Evolutionary conservation across 768 basidiomycete species (phyloP).

Genomic region (Boletus reticuloceps): DNA sequence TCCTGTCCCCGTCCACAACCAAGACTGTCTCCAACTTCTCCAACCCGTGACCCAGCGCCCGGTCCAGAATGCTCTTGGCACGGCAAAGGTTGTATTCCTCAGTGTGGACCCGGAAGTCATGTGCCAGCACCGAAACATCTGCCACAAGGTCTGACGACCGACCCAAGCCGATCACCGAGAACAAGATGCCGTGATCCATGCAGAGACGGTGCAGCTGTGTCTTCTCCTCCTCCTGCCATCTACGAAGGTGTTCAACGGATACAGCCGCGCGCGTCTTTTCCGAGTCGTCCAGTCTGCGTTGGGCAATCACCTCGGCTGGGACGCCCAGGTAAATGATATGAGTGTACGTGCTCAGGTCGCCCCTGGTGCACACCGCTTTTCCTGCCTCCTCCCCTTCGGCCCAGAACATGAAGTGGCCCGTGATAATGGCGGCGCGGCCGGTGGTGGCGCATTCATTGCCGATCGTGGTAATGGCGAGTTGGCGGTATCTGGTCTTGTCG

Average conservation of each 20-base stretch:
- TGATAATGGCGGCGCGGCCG: slow-evolving; percentile 8
- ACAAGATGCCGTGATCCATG: slow-evolving; percentile 14
- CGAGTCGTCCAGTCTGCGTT: slow-evolving; percentile 10
- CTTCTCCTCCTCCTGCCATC: slow-evolving; percentile 16
- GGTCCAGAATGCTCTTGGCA: slow-evolving; percentile 13
- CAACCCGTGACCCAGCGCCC: slow-evolving; percentile 10
- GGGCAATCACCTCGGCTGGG: slow-evolving; percentile 11
- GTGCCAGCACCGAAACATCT: slow-evolving; percentile 12
- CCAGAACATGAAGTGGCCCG: slow-evolving; percentile 17
- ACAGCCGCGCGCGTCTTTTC: slow-evolving; percentile 7
- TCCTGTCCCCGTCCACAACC: slow-evolving; percentile 11
- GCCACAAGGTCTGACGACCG: slow-evolving; percentile 9
- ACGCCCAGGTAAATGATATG: slow-evolving; percentile 13
- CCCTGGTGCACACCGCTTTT: slow-evolving; percentile 16
- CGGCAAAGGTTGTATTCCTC: slow-evolving; percentile 12
- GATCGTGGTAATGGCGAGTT: slow-evolving; percentile 11
- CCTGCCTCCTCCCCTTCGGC: slow-evolving; percentile 14
- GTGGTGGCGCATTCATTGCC: slow-evolving; percentile 9
- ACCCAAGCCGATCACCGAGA: slow-evolving; percentile 12
- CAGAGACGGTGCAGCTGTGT: slow-evolving; percentile 13
- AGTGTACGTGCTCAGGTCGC: slow-evolving; percentile 15
- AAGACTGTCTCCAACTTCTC: slow-evolving; percentile 12
- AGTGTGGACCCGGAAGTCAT: slow-evolving; percentile 9
- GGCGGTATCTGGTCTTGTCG: slow-evolving; percentile 11
- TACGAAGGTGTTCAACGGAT: slow-evolving; percentile 11